Evolutionary conservation across 306 rosid genomes (phyloP).

Genomic region (Luffa acutangula): DNA sequence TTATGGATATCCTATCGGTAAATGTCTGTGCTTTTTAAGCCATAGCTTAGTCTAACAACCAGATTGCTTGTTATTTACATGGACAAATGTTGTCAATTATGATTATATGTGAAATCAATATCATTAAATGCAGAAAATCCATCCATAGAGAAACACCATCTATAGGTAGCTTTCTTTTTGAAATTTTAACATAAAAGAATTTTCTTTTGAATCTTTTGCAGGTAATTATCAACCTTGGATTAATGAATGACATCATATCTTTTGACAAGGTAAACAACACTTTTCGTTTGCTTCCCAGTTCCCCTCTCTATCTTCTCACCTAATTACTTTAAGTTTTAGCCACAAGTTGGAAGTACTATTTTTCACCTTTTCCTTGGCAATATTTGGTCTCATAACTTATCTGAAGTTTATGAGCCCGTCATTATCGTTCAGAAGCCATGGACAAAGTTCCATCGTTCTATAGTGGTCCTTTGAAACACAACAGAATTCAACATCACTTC

Average conservation of each 20-base stretch:
- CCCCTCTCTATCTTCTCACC: background rate
- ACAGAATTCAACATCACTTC: background rate
- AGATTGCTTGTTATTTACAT: background rate
- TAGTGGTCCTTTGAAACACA: background rate
- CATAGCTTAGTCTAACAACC: background rate
- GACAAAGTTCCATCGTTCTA: background rate
- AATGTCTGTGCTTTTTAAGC: background rate
- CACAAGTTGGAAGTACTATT: background rate
- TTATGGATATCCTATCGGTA: background rate
- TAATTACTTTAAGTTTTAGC: background rate
- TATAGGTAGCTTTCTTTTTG: background rate
- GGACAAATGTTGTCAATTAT: background rate
- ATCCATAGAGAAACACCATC: background rate
- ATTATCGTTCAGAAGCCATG: background rate
- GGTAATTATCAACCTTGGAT: constrained; percentile 73
- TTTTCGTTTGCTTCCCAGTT: constrained; percentile 3
- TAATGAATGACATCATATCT: constrained; percentile 63
- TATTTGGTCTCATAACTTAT: background rate
- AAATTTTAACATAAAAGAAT: background rate
- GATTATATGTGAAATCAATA: background rate
- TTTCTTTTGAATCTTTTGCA: constrained; percentile 33
- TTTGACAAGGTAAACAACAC: constrained; percentile 65
- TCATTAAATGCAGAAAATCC: background rate
- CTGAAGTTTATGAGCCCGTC: constrained; percentile 1
- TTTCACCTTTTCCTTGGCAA: background rate